phyloP scores from a whole-genome alignment of 352 stramenopile species.

The Saprolegnia diclina region DNA sequence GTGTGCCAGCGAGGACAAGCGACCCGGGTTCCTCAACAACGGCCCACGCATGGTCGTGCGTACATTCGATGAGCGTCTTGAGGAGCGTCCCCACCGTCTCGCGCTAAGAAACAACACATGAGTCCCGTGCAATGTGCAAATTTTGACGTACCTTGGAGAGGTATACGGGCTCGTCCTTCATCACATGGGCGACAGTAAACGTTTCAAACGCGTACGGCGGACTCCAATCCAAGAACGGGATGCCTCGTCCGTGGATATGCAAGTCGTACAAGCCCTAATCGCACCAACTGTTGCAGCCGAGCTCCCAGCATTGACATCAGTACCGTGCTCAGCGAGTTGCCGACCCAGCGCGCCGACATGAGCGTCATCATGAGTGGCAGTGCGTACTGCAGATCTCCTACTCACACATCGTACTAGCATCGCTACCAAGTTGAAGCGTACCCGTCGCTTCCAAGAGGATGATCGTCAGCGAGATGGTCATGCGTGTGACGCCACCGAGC shows the following conservation, averaged over 20 bases:
- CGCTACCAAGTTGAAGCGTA: slow-evolving; percentile 46
- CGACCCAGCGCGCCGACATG: slow-evolving; percentile 83
- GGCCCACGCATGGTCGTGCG: slow-evolving; percentile 12
- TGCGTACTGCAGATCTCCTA: slow-evolving; percentile 48
- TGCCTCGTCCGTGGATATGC: slow-evolving; percentile 58
- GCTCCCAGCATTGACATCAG: neutral
- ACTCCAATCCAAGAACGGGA: slow-evolving; percentile 28
- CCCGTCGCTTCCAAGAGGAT: slow-evolving; percentile 90
- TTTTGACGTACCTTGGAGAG: slow-evolving; percentile 24
- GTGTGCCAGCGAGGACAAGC: slow-evolving; percentile 11
- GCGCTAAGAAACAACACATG: slow-evolving; percentile 4
- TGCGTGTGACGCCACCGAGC: slow-evolving; percentile 84
- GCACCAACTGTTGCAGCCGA: neutral
- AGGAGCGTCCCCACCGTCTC: slow-evolving; percentile 13
- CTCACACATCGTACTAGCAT: neutral
- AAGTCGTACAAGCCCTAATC: slow-evolving; percentile 89
- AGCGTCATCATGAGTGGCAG: slow-evolving; percentile 90
- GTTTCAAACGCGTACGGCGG: slow-evolving; percentile 6
- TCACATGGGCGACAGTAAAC: slow-evolving; percentile 49
- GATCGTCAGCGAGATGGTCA: slow-evolving; percentile 90
- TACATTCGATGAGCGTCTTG: neutral
- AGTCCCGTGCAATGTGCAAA: no score
- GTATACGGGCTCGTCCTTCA: slow-evolving; percentile 33
- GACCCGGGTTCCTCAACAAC: slow-evolving; percentile 9
- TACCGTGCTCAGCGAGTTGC: slow-evolving; percentile 77